phyloP scores from a whole-genome alignment of 805 yeast species.

The Yarrowia hollandica region DNA sequence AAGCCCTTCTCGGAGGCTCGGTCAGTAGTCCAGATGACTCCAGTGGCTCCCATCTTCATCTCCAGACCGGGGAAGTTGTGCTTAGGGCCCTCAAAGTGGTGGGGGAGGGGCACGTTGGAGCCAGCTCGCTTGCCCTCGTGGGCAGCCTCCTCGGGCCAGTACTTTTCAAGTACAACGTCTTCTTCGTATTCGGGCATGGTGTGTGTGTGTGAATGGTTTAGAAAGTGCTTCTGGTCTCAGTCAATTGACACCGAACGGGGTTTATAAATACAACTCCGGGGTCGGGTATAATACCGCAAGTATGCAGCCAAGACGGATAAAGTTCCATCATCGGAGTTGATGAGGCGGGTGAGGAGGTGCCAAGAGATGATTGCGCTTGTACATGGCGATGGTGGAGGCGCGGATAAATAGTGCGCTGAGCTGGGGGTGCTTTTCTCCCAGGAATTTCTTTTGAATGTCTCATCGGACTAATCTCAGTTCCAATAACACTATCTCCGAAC shows the following conservation, averaged over 20 bases:
- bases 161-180: constrained; percentile 28
- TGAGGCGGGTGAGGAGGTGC: no score
- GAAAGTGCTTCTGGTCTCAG: no score
- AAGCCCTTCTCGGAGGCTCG: constrained; percentile 59
- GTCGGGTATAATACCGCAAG: constrained; percentile 15
- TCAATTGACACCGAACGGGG: constrained; percentile 2
- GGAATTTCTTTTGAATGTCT: no score
- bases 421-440: no score
- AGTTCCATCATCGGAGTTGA: no score
- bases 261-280: background rate
- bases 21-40: constrained; percentile 65
- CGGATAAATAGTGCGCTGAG: no score
- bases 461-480: no score
- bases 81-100: constrained; percentile 25
- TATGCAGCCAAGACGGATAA: constrained; percentile 16
- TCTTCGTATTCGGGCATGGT: constrained; percentile 21
- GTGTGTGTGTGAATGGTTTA: background rate
- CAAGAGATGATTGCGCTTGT: no score
- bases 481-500: background rate
- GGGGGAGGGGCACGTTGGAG: constrained; percentile 13
- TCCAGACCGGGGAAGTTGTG: constrained; percentile 52
- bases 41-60: constrained; percentile 59
- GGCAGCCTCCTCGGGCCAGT: constrained; percentile 30
- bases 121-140: constrained; percentile 18
- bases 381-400: no score